Base-by-base conservation (phyloP, 2,329 filamentous ascomycete species). In the Curvularia sp. region DNA sequence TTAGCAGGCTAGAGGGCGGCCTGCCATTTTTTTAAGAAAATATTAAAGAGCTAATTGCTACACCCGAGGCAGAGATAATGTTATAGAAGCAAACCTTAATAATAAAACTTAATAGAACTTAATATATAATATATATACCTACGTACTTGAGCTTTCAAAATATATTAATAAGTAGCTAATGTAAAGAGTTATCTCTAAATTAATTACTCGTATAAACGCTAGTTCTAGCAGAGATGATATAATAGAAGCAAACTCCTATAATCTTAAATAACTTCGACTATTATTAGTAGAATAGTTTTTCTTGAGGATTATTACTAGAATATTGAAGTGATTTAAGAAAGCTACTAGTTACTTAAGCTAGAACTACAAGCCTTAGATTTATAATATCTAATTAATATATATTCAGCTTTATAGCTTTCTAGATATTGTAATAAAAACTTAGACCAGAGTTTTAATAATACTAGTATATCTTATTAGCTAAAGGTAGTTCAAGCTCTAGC, bases 21-120 rank as follows among this genome's bases (percentile, higher is more conserved):
- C n/a, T n/a, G n/a, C n/a, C n/a, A n/a, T n/a, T n/a, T n/a, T n/a
- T n/a, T n/a, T n/a, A n/a, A n/a, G n/a, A n/a, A n/a, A n/a, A n/a
- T n/a, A n/a, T n/a, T n/a, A n/a, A n/a, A n/a, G n/a, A n/a, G n/a
- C n/a, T n/a, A n/a, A n/a, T n/a, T n/a, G n/a, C n/a, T n/a, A n/a
- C n/a, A n/a, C n/a, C n/a, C n/a, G n/a, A n/a, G n/a, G n/a, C n/a
- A n/a, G n/a, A n/a, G n/a, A n/a, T n/a, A n/a, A n/a, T n/a, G n/a
- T n/a, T n/a, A n/a, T n/a, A n/a, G n/a, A n/a, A n/a, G n/a, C n/a
- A n/a, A n/a, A n/a, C n/a, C 9, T 13, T 8, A n/a, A 58, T 32
- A 18, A 58, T 7, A 55, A 58, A 36, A 61, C 30, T 25, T 27
- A 45, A 42, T 61, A 53, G 55, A 61, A 61, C 41, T 61, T 32